phyloP scores from a whole-genome alignment of 75 land plant genomes.

The Ceratopteris richardii region DNA sequence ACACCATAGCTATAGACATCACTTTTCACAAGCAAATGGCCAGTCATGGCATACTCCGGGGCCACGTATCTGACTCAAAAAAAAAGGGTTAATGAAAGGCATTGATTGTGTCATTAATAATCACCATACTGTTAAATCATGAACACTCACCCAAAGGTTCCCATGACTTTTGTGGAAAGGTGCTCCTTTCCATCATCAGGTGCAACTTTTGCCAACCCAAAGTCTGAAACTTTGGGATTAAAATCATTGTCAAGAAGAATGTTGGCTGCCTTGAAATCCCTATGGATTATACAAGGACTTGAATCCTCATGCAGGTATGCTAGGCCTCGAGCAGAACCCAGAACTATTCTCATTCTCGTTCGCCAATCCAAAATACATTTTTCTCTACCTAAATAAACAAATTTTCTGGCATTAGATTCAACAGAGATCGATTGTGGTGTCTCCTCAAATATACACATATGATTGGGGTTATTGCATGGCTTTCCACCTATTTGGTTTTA shows the following conservation, averaged over 20 bases:
- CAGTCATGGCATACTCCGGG: constrained; percentile 97
- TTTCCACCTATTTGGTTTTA: too few relatives aligned
- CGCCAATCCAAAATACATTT: constrained; percentile 68
- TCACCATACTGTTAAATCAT: too few relatives aligned
- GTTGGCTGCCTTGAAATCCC: constrained; percentile 93
- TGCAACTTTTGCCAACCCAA: constrained; percentile 87
- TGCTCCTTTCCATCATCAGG: constrained; percentile 61
- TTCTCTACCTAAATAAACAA: constrained; percentile 11
- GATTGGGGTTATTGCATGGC: too few relatives aligned
- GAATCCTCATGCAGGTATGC: constrained; percentile 95
- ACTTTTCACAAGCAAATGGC: constrained; percentile 87
- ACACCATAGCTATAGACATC: constrained; percentile 97
- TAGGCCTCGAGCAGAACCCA: constrained; percentile 83
- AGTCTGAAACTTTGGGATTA: constrained; percentile 92
- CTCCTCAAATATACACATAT: too few relatives aligned
- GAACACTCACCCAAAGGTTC: constrained; percentile 74
- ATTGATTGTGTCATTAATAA: too few relatives aligned
- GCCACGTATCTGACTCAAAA: constrained; percentile 44
- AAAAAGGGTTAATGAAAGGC: too few relatives aligned
- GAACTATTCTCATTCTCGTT: constrained; percentile 80
- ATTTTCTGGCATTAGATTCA: too few relatives aligned
- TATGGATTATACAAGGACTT: constrained; percentile 82
- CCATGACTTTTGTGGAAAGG: constrained; percentile 90
- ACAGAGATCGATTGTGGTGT: too few relatives aligned
- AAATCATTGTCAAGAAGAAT: constrained; percentile 82